Evolutionary conservation across 208 protist species (phyloP), one percentile per base, ranked within the genome.

Genomic region (Acanthamoeba royreba): DNA sequence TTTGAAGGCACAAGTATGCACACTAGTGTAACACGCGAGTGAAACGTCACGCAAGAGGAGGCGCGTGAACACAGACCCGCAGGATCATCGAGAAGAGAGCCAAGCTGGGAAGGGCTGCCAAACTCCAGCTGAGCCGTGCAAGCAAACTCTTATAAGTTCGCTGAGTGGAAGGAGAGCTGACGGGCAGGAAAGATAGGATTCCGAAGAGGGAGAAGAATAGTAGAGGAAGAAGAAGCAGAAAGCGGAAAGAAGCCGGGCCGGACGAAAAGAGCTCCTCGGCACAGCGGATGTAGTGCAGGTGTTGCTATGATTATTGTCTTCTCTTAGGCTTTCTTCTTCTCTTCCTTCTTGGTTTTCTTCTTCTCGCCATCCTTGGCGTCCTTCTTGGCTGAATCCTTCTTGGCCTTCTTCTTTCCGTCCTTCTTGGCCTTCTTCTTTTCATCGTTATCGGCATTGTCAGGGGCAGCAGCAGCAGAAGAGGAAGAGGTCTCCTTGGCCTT

Each of bases 271-370:
- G 69, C 17, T 22, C 15, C 17, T 22, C 17, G n/a, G n/a, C n/a
- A n/a, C n/a, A n/a, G n/a, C n/a, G n/a, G n/a, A n/a, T n/a, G 25
- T 28, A 61, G 25, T 28, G 52, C 17, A 61, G 25, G 25, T 28
- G 52, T 28, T 28, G 52, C 17, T 28, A 81, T 33, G 17, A 81
- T 49, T 91, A 46, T 92, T 25, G 38, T 1, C 35, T 66, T 92
- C 17, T 79, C 72, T 4, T 7, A 17, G 38, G n/a, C n/a, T 15
- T 15, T 35, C 45, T 87, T 25, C 79, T 58, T 77, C 63, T 77
- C 33, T 8, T 8, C 74, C 86, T 92, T 92, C 86, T 66, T 61
- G 19, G 17, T 61, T 61, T 61, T 74, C 55, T 92, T 92, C 38
- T 74, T 40, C 9, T 69, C 77, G 47, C 55, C 55, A n/a, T 92